Conservation (phyloP, 441 rosid species). For the Brassica balearica region DNA sequence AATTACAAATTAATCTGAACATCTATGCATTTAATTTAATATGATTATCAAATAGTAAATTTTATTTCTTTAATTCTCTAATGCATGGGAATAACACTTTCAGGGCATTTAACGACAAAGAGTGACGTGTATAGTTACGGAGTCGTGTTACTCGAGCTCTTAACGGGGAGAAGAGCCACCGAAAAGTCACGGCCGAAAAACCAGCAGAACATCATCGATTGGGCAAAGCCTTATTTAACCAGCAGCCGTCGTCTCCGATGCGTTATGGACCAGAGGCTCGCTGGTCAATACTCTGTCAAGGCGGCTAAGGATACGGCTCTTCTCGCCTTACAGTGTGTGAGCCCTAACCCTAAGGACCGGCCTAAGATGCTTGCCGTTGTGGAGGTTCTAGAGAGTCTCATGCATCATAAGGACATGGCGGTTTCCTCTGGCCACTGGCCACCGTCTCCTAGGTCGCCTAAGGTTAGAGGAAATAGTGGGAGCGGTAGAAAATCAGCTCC, state of each 20-base stretch:
- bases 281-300: conserved; percentile 79
- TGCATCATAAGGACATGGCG: conserved; percentile 77
- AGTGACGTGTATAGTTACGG: conserved; percentile 20
- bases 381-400: conserved; percentile 58
- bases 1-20: too few species aligned
- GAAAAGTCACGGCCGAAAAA: conserved; percentile 60
- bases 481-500: too few species aligned
- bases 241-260: conserved; percentile 65
- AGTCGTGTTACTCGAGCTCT: conserved; percentile 62
- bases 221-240: conserved; percentile 63
- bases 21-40: too few species aligned
- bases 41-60: too few species aligned
- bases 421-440: conserved; percentile 81
- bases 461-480: too few species aligned
- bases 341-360: conserved; percentile 69
- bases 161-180: conserved; percentile 68
- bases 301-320: conserved; percentile 70
- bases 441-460: conserved; percentile 3
- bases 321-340: conserved; percentile 60
- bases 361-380: conserved; percentile 63
- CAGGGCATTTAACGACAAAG: too few species aligned
- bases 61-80: too few species aligned
- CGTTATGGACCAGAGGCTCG: conserved; percentile 65
- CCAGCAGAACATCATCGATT: conserved; percentile 68
- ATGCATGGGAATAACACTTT: too few species aligned